A percentile compares a stretch with the other conserved stretches of the same genome.
phyloP scores from a whole-genome alignment of 1,139 yeast species.

The Zygosaccharomyces sapae region DNA sequence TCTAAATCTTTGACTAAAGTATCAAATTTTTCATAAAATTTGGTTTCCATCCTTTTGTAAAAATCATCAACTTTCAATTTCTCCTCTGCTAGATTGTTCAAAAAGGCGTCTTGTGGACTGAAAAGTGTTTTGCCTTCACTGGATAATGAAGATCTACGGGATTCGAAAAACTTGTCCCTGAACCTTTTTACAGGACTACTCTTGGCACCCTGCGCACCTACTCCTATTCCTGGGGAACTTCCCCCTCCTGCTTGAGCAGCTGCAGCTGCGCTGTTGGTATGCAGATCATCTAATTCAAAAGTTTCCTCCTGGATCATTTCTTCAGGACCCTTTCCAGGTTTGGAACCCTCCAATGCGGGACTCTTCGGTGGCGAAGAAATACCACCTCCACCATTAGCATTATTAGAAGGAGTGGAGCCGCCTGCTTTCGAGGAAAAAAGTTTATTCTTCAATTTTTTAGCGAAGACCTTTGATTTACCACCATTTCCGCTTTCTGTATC shows the following conservation, averaged over 20 bases:
- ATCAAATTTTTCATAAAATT: constrained; percentile 47
- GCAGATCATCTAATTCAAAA: constrained; percentile 27
- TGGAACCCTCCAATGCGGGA: not conserved
- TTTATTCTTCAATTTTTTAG: constrained; percentile 20
- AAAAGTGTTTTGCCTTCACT: constrained; percentile 25
- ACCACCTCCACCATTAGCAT: constrained; percentile 1
- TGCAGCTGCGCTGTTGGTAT: not conserved
- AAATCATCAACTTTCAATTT: constrained; percentile 57
- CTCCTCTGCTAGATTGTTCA: constrained; percentile 55
- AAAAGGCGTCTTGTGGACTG: constrained; percentile 41
- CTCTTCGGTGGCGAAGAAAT: constrained; percentile 9
- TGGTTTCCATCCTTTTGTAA: constrained; percentile 50
- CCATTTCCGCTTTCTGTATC: constrained; percentile 17
- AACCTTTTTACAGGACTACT: constrained; percentile 14
- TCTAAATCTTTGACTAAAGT: constrained; percentile 48
- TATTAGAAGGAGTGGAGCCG: not conserved
- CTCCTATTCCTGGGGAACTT: not conserved
- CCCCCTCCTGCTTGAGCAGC: not conserved
- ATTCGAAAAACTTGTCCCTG: constrained; percentile 20
- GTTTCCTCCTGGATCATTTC: constrained; percentile 30
- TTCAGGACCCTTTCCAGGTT: constrained; percentile 3
- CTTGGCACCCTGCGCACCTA: constrained; percentile 3
- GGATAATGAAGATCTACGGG: constrained; percentile 30
- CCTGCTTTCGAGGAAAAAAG: constrained; percentile 12
- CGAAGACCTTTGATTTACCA: constrained; percentile 13